Percentiles rank a stretch among this genome's conserved stretches.
phyloP scores from a whole-genome alignment of 2,329 filamentous ascomycete genomes.

The Microsporum canis region DNA sequence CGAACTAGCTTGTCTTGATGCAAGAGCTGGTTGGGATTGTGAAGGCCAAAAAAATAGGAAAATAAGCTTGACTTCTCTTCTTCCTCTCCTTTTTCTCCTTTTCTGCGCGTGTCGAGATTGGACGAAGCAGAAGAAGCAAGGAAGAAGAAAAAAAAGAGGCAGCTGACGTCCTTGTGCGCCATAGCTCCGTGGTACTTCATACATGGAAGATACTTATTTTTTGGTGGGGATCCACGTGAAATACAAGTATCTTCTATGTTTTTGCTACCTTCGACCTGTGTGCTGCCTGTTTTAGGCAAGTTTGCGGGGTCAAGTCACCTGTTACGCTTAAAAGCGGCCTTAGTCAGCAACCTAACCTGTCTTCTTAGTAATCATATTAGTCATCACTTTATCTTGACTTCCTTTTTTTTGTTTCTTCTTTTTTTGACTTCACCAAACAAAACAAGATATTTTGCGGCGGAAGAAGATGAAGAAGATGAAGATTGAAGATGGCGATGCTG shows the following conservation, averaged over 20 bases:
- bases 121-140: not conserved
- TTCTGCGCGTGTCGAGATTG: not conserved
- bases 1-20: not conserved
- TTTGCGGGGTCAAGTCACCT: not conserved
- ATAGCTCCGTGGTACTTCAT: not conserved
- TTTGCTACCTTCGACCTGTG: not conserved
- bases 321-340: not conserved
- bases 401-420: not conserved
- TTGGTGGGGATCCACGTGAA: not conserved
- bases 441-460: not conserved
- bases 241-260: not conserved
- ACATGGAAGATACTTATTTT: not conserved
- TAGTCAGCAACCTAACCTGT: not conserved
- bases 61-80: not conserved
- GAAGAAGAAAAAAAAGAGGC: not conserved
- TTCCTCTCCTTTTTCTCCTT: not conserved
- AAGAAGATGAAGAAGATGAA: not conserved
- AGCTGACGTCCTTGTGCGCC: constrained; percentile 1
- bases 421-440: not conserved
- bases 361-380: not conserved
- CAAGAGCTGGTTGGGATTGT: not conserved
- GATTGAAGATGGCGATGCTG: not conserved
- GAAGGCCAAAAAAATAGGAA: not conserved
- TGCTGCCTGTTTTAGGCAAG: not conserved
- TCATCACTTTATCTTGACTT: not conserved